phyloP scores from a whole-genome alignment of 2,329 filamentous ascomycete species.

The Fonsecaea pugnacius region DNA sequence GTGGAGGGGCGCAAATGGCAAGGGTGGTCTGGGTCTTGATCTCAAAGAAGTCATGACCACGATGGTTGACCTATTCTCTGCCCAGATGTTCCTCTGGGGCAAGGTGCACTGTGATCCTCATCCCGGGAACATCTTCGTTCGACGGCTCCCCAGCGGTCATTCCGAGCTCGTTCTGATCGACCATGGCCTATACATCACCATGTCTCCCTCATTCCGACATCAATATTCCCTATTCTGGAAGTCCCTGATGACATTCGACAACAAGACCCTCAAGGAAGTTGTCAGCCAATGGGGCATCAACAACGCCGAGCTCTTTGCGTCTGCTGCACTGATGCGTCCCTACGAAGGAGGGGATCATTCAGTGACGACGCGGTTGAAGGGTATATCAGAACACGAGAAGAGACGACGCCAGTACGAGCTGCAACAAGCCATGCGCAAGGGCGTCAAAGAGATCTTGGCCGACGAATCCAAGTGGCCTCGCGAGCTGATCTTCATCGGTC shows the following conservation, averaged over 20 bases:
- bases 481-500: slow-evolving; percentile 88
- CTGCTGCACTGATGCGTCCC: slow-evolving; percentile 83
- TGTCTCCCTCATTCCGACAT: slow-evolving; percentile 79
- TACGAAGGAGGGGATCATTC: slow-evolving; percentile 82
- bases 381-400: slow-evolving; percentile 59
- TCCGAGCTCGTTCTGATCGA: slow-evolving; percentile 94
- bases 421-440: slow-evolving; percentile 71
- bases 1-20: slow-evolving; percentile 74
- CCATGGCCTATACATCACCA: slow-evolving; percentile 93
- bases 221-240: slow-evolving; percentile 95
- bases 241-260: slow-evolving; percentile 90
- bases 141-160: slow-evolving; percentile 77
- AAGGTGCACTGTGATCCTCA: slow-evolving; percentile 96
- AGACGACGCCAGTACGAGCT: slow-evolving; percentile 73
- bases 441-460: slow-evolving; percentile 77
- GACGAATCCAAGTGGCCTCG: slow-evolving; percentile 89
- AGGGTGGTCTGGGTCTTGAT: slow-evolving; percentile 81
- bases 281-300: slow-evolving; percentile 84
- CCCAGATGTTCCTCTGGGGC: slow-evolving; percentile 97
- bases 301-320: slow-evolving; percentile 88
- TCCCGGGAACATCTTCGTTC: slow-evolving; percentile 95
- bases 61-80: slow-evolving; percentile 95
- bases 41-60: slow-evolving; percentile 91
- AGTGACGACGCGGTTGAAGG: slow-evolving; percentile 64
- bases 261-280: slow-evolving; percentile 73